phyloP scores from a whole-genome alignment of 768 basidiomycete genomes.

The Tricholoma furcatifolium region DNA sequence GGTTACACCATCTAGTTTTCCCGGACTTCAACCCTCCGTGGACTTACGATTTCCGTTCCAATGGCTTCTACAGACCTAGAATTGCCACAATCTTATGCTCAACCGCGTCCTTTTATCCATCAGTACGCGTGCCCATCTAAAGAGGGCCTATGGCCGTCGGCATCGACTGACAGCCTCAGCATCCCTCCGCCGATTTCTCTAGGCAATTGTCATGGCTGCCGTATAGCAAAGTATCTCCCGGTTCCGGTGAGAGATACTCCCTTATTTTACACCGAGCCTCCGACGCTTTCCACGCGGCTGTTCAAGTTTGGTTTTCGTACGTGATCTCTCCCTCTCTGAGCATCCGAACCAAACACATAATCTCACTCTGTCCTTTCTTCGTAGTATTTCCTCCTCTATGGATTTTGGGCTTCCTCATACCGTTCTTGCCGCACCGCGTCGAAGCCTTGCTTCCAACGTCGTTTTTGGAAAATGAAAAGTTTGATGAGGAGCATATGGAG shows the following conservation, averaged over 20 bases:
- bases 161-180: slow-evolving; percentile 10
- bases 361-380: no score
- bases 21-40: neutral
- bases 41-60: slow-evolving; percentile 20
- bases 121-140: slow-evolving; percentile 5
- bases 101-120: neutral
- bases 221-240: neutral
- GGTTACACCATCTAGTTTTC: neutral
- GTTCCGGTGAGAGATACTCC: neutral
- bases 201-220: slow-evolving; percentile 6
- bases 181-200: neutral
- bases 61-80: slow-evolving; percentile 40
- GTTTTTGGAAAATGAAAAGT: neutral
- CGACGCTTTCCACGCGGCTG: slow-evolving; percentile 7
- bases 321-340: no score
- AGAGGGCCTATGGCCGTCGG: slow-evolving; percentile 1
- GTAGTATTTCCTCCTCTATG: slow-evolving; percentile 8
- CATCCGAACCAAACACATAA: no score
- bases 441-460: neutral
- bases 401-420: slow-evolving; percentile 1
- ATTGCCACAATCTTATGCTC: slow-evolving; percentile 39
- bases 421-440: neutral
- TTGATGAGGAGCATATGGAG: neutral
- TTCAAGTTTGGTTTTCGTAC: slow-evolving; percentile 8
- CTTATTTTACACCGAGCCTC: neutral